Base-by-base conservation (phyloP, 768 basidiomycete species). In the Inosperma sp. region DNA sequence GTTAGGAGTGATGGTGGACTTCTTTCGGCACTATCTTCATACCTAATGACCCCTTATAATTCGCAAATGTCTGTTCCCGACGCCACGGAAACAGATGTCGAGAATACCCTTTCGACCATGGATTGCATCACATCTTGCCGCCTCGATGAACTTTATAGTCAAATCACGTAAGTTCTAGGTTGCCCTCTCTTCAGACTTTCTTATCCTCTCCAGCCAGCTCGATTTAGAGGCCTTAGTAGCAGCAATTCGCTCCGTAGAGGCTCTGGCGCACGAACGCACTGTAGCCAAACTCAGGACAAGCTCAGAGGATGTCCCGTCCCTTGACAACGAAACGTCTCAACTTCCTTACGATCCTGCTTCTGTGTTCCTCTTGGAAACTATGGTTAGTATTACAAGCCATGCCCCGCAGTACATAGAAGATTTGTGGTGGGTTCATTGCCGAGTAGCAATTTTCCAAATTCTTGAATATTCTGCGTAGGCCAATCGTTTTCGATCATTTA, bases 51-150 rank as follows among this genome's bases (percentile, higher is more conserved):
- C 6, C 96, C 96, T 0, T 98, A 98, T 62, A 80, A 81, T 13
- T 73, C 80, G 5, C 93, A 95, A n/a, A 73, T 79, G 19, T 67
- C 84, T n/a, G 79, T 90, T 2, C 84, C 88, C 2, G 88, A 91
- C 59, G 88, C 90, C n/a, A 93, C 88, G 0, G 90, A 93, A 21
- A 78, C 82, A 31, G 93, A 98, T 59, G 75, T 98, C 16, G 96
- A 98, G 69, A 94, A 84, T 52, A 97, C 96, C 0, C 73, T 99
- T 3, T 94, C 89, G 54, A 87, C 95, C 5, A 88, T 98, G 40
- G 96, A 99, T 63, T 97, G 94, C 64, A 86, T 99, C 51, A 84
- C 84, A 2, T 89, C 92, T 14, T 99, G 96, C 66, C 83, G 88
- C 29, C 71, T 99, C 29, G 96, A 99, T 57, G 93, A 96, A 63